phyloP scores from a whole-genome alignment of 2,329 filamentous ascomycete genomes.

The Elsinoe batatas region DNA sequence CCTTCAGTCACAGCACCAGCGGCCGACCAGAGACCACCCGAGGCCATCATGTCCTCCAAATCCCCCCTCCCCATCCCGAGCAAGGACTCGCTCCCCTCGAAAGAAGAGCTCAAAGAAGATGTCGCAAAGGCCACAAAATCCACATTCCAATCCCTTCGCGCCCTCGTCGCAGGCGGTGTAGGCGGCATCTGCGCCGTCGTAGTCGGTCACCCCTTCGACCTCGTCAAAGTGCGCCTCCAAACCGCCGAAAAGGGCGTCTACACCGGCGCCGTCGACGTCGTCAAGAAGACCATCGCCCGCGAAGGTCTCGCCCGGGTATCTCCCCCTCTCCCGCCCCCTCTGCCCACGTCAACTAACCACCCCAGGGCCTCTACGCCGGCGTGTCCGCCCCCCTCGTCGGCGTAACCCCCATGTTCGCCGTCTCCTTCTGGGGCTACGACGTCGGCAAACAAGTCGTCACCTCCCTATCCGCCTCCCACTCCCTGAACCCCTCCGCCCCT shows the following conservation, averaged over 20 bases:
- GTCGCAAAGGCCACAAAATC: slow-evolving; percentile 42
- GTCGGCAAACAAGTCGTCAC: slow-evolving; percentile 83
- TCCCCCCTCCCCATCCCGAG: neutral
- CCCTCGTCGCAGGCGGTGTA: slow-evolving; percentile 80
- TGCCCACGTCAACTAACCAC: neutral
- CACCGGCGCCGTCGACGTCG: slow-evolving; percentile 80
- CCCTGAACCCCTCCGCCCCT: slow-evolving; percentile 53
- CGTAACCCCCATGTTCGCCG: slow-evolving; percentile 90
- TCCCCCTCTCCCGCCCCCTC: neutral
- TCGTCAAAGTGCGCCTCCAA: slow-evolving; percentile 95
- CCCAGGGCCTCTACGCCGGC: slow-evolving; percentile 82
- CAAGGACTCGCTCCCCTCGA: slow-evolving; percentile 24
- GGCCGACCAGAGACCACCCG: slow-evolving; percentile 21
- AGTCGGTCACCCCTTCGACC: slow-evolving; percentile 88
- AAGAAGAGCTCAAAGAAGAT: slow-evolving; percentile 43
- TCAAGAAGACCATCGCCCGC: slow-evolving; percentile 74
- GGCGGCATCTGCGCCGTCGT: slow-evolving; percentile 90
- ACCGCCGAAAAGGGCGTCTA: slow-evolving; percentile 93
- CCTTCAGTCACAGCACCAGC: slow-evolving; percentile 1
- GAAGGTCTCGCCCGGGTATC: slow-evolving; percentile 61
- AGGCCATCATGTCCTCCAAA: slow-evolving; percentile 2
- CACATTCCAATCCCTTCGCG: slow-evolving; percentile 59
- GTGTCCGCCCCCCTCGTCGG: slow-evolving; percentile 90
- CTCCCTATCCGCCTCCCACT: slow-evolving; percentile 53
- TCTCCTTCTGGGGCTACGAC: slow-evolving; percentile 79